Evolutionary conservation across 1,139 yeast genomes (phyloP).

Genomic region (Taphrina sp.): DNA sequence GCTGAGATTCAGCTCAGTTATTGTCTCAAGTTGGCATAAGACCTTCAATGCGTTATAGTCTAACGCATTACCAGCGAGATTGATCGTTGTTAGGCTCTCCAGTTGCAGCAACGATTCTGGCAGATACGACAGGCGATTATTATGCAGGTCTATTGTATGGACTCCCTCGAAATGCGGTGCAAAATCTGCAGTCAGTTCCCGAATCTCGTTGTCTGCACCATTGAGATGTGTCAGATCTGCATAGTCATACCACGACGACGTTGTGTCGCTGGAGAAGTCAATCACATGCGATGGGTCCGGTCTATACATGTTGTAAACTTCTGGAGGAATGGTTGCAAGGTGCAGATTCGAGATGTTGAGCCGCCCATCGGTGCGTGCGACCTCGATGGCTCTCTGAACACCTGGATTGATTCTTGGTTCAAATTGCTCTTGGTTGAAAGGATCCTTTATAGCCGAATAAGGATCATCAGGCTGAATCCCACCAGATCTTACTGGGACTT

Average conservation of each 20-base stretch:
- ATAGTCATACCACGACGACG: conserved; percentile 22
- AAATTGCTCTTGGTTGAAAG: conserved; percentile 21
- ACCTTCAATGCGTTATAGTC: not conserved
- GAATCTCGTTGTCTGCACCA: conserved; percentile 25
- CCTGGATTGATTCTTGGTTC: not conserved
- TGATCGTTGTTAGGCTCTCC: conserved; percentile 3
- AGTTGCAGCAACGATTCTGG: conserved; percentile 8
- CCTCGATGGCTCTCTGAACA: conserved; percentile 3
- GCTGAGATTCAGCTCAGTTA: conserved; percentile 20
- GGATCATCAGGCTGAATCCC: conserved; percentile 14
- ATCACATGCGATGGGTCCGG: conserved; percentile 30
- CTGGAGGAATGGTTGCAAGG: conserved; percentile 7
- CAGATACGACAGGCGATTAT: conserved; percentile 4
- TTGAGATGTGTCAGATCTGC: conserved; percentile 15
- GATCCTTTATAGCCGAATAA: conserved; percentile 16
- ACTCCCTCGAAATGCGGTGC: conserved; percentile 11
- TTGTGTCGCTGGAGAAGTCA: conserved; percentile 14
- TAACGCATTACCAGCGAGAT: conserved; percentile 14
- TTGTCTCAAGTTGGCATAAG: not conserved
- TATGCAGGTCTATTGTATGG: conserved; percentile 21
- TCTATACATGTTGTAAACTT: conserved; percentile 24
- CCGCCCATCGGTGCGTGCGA: conserved; percentile 10
- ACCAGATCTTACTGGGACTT: not conserved
- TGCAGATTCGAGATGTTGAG: conserved; percentile 16
- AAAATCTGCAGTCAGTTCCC: not conserved